phyloP scores from a whole-genome alignment of 768 basidiomycete species.

The Amyloporia xantha region DNA sequence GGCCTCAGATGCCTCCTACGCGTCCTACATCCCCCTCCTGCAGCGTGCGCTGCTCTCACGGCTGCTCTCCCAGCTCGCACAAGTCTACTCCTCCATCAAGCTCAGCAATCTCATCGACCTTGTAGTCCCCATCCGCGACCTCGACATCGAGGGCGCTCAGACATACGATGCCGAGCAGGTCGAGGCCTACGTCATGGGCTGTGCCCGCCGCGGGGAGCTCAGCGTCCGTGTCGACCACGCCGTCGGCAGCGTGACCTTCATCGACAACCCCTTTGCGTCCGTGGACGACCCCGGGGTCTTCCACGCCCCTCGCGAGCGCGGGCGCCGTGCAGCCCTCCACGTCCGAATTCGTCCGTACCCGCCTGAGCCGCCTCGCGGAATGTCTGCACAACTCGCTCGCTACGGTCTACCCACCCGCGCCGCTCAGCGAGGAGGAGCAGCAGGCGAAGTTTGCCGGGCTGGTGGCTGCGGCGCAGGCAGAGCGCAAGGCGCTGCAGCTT shows the following conservation, averaged over 20 bases:
- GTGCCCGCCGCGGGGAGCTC: constrained; percentile 82
- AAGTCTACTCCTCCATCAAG: constrained; percentile 86
- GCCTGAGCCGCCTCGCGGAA: constrained; percentile 69
- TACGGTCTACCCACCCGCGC: constrained; percentile 40
- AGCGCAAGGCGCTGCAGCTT: constrained; percentile 70
- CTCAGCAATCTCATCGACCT: constrained; percentile 73
- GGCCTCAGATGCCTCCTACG: constrained; percentile 44
- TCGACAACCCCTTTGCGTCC: constrained; percentile 64
- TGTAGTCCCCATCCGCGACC: constrained; percentile 64
- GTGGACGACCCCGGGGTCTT: constrained; percentile 29
- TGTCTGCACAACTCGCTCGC: constrained; percentile 68
- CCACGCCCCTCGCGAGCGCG: constrained; percentile 30
- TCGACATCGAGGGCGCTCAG: constrained; percentile 37
- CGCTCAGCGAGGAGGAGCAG: constrained; percentile 48
- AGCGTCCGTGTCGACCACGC: constrained; percentile 85
- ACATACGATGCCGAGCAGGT: constrained; percentile 67
- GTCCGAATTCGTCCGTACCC: constrained; percentile 66
- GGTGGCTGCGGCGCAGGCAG: constrained; percentile 58
- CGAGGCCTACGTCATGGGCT: constrained; percentile 92
- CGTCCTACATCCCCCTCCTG: constrained; percentile 83
- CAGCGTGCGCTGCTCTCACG: constrained; percentile 89
- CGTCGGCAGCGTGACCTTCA: constrained; percentile 75
- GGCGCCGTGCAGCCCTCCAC: constrained; percentile 61
- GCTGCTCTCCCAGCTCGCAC: constrained; percentile 83
- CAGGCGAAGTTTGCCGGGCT: constrained; percentile 52